A percentile compares a stretch with the other conserved stretches of the same genome.
phyloP scores from a whole-genome alignment of 257 asterid genomes.

The Gentiana macrophylla region DNA sequence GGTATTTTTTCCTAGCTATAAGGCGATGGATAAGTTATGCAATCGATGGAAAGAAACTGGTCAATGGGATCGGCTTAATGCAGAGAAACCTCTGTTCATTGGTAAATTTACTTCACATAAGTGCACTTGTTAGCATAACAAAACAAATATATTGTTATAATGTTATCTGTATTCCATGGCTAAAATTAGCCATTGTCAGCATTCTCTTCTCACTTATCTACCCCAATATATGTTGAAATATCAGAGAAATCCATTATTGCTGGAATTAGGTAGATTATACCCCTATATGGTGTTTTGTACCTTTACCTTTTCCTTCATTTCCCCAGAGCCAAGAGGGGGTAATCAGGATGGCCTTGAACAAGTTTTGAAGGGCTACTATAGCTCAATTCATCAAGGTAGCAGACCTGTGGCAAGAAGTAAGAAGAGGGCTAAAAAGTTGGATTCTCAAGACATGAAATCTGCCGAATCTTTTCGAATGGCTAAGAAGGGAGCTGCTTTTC shows the following conservation, averaged over 20 bases:
- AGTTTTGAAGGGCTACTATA: constrained; percentile 58
- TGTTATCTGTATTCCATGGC: too few species aligned
- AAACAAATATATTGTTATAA: too few species aligned
- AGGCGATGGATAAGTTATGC: constrained; percentile 74
- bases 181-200: too few species aligned
- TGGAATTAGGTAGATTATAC: too few species aligned
- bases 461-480: constrained; percentile 22
- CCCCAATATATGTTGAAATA: too few species aligned
- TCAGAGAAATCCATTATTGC: too few species aligned
- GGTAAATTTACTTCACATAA: constrained; percentile 37
- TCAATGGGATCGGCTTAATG: constrained; percentile 81
- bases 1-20: constrained; percentile 94
- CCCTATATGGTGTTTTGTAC: too few species aligned
- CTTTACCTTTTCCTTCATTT: not conserved
- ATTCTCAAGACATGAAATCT: constrained; percentile 26
- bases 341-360: constrained; percentile 63
- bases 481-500: constrained; percentile 79
- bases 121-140: not conserved
- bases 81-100: constrained; percentile 62
- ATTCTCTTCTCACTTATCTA: too few species aligned
- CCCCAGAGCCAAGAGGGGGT: constrained; percentile 85
- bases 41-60: constrained; percentile 90
- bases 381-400: constrained; percentile 39
- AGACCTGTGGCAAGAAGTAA: constrained; percentile 41
- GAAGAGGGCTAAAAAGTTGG: constrained; percentile 41